Percentiles rank a stretch among this genome's conserved stretches.
Evolutionary conservation across 1,139 yeast species (phyloP).

Genomic region (Saccharomycopsis hybrid): DNA sequence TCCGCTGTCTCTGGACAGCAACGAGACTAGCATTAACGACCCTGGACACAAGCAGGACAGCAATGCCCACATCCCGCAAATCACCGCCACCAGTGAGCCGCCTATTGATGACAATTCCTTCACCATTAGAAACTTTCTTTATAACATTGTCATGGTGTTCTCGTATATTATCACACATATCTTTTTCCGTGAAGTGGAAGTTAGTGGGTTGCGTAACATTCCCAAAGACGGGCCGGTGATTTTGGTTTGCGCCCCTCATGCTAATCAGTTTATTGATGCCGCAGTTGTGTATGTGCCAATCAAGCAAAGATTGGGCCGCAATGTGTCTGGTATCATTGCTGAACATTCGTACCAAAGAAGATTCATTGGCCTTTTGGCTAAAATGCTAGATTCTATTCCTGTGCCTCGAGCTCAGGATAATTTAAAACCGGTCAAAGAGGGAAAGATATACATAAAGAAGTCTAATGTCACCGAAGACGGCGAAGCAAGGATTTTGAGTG

Average conservation of each 20-base stretch:
- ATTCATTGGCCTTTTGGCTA: conserved; percentile 52
- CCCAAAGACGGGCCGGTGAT: conserved; percentile 64
- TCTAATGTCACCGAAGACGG: conserved; percentile 27
- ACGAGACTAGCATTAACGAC: no score
- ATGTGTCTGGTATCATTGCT: conserved; percentile 53
- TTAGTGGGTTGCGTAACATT: conserved; percentile 61
- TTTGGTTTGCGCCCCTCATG: conserved; percentile 77
- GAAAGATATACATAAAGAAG: conserved; percentile 39
- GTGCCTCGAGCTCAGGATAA: conserved; percentile 72
- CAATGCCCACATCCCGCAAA: conserved; percentile 23
- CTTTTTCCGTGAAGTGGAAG: conserved; percentile 64
- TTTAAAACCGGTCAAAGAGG: conserved; percentile 36
- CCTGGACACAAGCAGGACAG: no score
- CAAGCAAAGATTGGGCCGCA: conserved; percentile 32
- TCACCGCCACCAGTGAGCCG: conserved; percentile 4
- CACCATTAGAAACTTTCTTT: conserved; percentile 26
- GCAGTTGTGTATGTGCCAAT: conserved; percentile 54
- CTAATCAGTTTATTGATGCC: conserved; percentile 74
- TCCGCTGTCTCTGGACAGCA: no score
- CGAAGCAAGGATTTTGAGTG: conserved; percentile 31
- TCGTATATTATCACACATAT: conserved; percentile 31
- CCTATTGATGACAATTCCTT: conserved; percentile 10
- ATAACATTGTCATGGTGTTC: conserved; percentile 34
- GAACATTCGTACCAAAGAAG: conserved; percentile 49
- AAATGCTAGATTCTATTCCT: conserved; percentile 58